Evolutionary conservation across 768 basidiomycete genomes (phyloP).

Genomic region (Suillus decipiens): DNA sequence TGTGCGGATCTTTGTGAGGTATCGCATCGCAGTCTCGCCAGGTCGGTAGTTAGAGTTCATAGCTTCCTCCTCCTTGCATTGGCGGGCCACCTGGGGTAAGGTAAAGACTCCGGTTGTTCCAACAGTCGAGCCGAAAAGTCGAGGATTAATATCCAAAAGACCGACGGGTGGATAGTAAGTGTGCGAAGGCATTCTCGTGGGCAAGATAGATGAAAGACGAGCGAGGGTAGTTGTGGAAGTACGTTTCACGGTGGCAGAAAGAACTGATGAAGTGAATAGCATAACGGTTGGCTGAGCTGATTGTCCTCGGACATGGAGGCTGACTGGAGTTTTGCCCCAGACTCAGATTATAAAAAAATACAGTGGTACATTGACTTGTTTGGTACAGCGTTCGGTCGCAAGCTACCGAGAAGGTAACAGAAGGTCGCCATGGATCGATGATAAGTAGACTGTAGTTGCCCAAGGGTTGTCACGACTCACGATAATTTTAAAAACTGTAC

Average conservation of each 20-base stretch:
- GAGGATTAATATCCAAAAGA: conserved; percentile 14
- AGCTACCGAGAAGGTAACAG: background rate
- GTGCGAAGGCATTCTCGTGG: background rate
- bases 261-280: background rate
- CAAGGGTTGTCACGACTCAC: too few species aligned
- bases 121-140: conserved; percentile 16
- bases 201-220: conserved; percentile 6
- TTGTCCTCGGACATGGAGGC: background rate
- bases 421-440: background rate
- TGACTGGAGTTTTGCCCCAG: background rate
- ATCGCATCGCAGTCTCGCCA: background rate
- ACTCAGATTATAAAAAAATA: background rate
- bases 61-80: background rate
- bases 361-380: background rate
- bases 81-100: conserved; percentile 10
- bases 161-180: conserved; percentile 19
- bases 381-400: background rate
- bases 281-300: background rate
- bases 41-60: background rate
- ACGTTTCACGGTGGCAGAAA: background rate
- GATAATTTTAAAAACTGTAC: too few species aligned
- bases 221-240: too few species aligned
- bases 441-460: too few species aligned
- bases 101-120: conserved; percentile 18
- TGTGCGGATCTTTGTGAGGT: background rate